Evolutionary conservation across 768 basidiomycete species (phyloP).

Genomic region (Phylloporus rhodoxanthus): DNA sequence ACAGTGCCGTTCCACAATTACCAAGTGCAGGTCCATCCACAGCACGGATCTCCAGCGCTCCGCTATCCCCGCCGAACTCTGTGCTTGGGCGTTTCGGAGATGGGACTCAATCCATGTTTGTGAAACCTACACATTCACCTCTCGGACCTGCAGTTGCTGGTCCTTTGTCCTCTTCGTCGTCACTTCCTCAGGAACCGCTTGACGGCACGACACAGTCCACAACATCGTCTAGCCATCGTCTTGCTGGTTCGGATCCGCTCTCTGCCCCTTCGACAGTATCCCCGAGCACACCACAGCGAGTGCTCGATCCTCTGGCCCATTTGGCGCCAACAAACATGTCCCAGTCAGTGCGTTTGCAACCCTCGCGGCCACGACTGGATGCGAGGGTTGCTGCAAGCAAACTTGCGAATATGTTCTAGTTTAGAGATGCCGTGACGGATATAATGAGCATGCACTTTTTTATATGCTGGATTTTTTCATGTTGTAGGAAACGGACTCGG

Average conservation of each 20-base stretch:
- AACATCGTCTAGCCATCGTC: conserved; percentile 12
- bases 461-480: conserved; percentile 19
- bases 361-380: conserved; percentile 70
- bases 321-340: conserved; percentile 61
- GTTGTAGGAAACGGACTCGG: conserved; percentile 6
- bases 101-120: conserved; percentile 78
- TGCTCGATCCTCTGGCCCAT: conserved; percentile 60
- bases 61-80: conserved; percentile 29
- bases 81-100: conserved; percentile 62
- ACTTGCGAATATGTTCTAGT: conserved; percentile 80
- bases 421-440: conserved; percentile 1
- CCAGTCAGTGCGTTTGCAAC: conserved; percentile 65
- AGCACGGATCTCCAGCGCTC: conserved; percentile 11
- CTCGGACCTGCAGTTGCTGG: conserved; percentile 31
- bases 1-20: conserved; percentile 38
- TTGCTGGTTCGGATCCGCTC: conserved; percentile 15
- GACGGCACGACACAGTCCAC: conserved; percentile 7
- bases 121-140: conserved; percentile 43
- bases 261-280: conserved; percentile 4
- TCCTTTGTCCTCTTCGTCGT: conserved; percentile 34
- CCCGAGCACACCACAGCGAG: conserved; percentile 25
- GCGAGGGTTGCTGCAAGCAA: conserved; percentile 84
- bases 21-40: conserved; percentile 54
- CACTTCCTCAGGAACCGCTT: conserved; percentile 19
- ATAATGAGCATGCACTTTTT: conserved; percentile 4